phyloP scores from a whole-genome alignment of 352 stramenopile genomes.

The Phytophthora idaei region DNA sequence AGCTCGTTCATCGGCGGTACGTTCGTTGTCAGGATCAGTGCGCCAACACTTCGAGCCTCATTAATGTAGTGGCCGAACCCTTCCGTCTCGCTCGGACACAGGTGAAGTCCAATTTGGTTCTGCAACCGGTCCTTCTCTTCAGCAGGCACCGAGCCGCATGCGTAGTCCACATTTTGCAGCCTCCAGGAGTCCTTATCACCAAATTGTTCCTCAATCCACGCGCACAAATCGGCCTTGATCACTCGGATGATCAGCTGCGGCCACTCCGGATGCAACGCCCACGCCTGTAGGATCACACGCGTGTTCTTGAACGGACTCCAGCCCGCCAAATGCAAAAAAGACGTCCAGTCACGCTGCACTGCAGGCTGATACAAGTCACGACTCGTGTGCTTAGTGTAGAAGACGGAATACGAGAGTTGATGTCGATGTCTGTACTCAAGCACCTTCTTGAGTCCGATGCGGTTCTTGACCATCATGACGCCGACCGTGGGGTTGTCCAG shows the following conservation, averaged over 20 bases:
- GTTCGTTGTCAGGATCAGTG: slow-evolving; percentile 78
- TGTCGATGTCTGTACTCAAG: slow-evolving; percentile 81
- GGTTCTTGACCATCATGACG: slow-evolving; percentile 87
- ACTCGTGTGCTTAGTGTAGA: slow-evolving; percentile 88
- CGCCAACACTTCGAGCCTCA: slow-evolving; percentile 74
- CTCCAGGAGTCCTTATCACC: slow-evolving; percentile 49
- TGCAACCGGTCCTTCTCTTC: slow-evolving; percentile 69
- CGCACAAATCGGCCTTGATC: slow-evolving; percentile 66
- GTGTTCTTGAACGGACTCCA: slow-evolving; percentile 85
- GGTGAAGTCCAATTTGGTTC: slow-evolving; percentile 77
- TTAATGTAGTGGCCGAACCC: slow-evolving; percentile 90
- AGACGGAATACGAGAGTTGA: slow-evolving; percentile 75
- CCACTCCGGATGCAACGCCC: slow-evolving; percentile 76
- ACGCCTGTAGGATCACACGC: slow-evolving; percentile 69
- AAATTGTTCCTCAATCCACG: slow-evolving; percentile 70
- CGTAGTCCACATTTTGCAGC: slow-evolving; percentile 79
- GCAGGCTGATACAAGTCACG: slow-evolving; percentile 63
- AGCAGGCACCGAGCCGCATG: slow-evolving; percentile 60
- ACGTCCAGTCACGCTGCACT: slow-evolving; percentile 71
- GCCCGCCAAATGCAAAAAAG: slow-evolving; percentile 72
- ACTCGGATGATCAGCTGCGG: slow-evolving; percentile 72
- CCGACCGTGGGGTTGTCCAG: slow-evolving; percentile 68
- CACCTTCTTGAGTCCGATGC: slow-evolving; percentile 81
- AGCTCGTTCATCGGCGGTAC: slow-evolving; percentile 88
- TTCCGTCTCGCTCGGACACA: slow-evolving; percentile 80